These are phyloP conservation scores for Pseudocercospora musae DNA, from an alignment of 2,329 filamentous ascomycete genomes.

Conservation along the genomic window DNA sequence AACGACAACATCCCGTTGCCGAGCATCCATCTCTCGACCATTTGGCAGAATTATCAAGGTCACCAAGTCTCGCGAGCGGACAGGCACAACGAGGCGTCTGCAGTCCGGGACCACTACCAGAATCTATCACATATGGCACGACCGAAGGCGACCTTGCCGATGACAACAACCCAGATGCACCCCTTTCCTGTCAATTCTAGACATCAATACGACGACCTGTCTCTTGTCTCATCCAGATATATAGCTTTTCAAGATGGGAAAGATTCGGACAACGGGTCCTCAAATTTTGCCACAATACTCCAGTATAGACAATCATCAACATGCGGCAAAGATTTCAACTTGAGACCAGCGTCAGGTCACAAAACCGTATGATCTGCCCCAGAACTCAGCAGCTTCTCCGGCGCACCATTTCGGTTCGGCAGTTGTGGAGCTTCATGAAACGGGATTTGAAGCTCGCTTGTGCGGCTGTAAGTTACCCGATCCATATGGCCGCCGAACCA, in stretches of 20 bases:
- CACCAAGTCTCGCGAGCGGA: neutral
- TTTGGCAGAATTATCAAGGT: too few relatives aligned
- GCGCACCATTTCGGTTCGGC: conserved; percentile 1
- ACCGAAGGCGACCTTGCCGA: neutral
- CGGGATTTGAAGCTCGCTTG: neutral
- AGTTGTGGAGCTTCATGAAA: neutral
- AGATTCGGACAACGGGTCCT: neutral
- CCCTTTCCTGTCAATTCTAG: neutral
- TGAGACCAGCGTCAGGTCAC: neutral
- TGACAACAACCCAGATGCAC: neutral
- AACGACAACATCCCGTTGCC: neutral
- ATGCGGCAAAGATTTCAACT: neutral
- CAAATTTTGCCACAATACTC: neutral
- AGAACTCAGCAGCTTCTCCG: neutral
- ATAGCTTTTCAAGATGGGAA: neutral
- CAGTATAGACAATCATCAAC: neutral
- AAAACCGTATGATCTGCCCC: neutral
- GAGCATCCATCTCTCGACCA: neutral
- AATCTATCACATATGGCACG: neutral
- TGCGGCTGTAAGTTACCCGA: neutral
- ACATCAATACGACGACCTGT: neutral
- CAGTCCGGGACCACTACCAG: neutral
- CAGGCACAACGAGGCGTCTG: neutral
- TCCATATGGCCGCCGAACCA: neutral
- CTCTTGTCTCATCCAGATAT: neutral